Evolutionary conservation across 208 protist species (phyloP).

Genomic region (Crithidia fasciculata): DNA sequence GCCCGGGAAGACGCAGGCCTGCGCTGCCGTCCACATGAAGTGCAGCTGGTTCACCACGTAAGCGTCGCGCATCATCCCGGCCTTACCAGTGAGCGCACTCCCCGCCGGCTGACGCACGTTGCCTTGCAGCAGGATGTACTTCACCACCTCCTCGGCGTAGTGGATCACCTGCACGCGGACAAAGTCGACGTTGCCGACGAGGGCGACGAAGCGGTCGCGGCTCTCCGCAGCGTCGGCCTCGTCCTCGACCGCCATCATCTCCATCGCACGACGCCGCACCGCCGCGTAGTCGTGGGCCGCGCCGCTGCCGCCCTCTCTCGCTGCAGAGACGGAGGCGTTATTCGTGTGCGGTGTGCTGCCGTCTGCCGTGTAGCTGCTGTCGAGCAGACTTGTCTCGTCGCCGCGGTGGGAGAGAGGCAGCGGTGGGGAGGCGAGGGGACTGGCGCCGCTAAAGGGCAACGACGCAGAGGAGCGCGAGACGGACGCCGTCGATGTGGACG

Average conservation of each 20-base stretch:
- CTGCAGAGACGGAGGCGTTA: neutral
- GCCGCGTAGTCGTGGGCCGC: constrained; percentile 22
- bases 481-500: constrained; percentile 10
- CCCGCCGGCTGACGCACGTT: constrained; percentile 16
- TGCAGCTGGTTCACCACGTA: constrained; percentile 31
- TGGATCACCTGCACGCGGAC: constrained; percentile 72
- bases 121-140: constrained; percentile 29
- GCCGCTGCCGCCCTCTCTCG: neutral
- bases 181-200: constrained; percentile 71
- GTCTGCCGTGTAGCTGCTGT: neutral
- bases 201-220: constrained; percentile 58
- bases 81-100: constrained; percentile 1
- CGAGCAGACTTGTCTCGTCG: neutral
- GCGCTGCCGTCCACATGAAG: constrained; percentile 30
- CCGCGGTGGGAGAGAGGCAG: neutral
- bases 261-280: constrained; percentile 52
- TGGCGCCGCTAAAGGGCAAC: neutral
- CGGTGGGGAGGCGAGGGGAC: neutral
- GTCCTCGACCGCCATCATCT: constrained; percentile 58
- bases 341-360: neutral
- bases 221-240: constrained; percentile 66
- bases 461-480: neutral
- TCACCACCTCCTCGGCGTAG: constrained; percentile 47
- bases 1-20: constrained; percentile 24
- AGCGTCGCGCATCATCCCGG: constrained; percentile 28